A percentile compares a stretch with the other conserved stretches of the same genome.
Evolutionary conservation across 2,329 filamentous ascomycete species (phyloP).

Genomic region (Colletotrichum truncatum): DNA sequence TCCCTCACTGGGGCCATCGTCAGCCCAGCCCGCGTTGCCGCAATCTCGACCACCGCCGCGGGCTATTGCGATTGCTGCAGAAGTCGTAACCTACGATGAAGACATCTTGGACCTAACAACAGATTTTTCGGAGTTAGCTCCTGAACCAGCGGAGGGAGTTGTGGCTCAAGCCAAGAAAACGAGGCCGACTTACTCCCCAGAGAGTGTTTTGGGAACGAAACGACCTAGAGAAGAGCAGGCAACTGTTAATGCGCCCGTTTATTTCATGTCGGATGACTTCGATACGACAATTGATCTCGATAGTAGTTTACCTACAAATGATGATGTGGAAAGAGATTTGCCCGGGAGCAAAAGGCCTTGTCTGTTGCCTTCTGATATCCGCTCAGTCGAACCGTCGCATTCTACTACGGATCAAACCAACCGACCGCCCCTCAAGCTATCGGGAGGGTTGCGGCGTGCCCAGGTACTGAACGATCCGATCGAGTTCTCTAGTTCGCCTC

Average conservation of each 20-base stretch:
- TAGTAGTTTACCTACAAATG: not conserved
- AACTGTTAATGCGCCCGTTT: slow-evolving; percentile 29
- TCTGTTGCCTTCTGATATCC: slow-evolving; percentile 32
- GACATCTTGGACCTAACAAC: slow-evolving; percentile 33
- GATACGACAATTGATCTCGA: slow-evolving; percentile 50
- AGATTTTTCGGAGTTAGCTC: not conserved
- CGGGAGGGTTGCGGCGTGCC: not conserved
- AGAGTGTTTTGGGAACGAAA: not conserved
- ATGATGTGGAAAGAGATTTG: slow-evolving; percentile 37
- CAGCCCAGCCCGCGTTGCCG: not conserved
- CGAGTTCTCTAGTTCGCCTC: slow-evolving; percentile 48
- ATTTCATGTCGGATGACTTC: slow-evolving; percentile 52
- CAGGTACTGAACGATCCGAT: slow-evolving; percentile 37
- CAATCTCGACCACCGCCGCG: not conserved
- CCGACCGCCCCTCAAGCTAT: not conserved
- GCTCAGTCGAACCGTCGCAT: not conserved
- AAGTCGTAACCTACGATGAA: not conserved
- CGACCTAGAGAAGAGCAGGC: slow-evolving; percentile 9
- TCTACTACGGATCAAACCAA: not conserved
- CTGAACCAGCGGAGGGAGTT: not conserved
- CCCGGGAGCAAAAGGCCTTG: slow-evolving; percentile 40
- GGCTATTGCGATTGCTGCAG: not conserved
- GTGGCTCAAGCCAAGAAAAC: not conserved
- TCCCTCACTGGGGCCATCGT: slow-evolving; percentile 30
- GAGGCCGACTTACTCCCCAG: not conserved